A percentile compares a stretch with the other conserved stretches of the same genome.
phyloP scores from a whole-genome alignment of 345 rosid species.

The Sapria himalayana region DNA sequence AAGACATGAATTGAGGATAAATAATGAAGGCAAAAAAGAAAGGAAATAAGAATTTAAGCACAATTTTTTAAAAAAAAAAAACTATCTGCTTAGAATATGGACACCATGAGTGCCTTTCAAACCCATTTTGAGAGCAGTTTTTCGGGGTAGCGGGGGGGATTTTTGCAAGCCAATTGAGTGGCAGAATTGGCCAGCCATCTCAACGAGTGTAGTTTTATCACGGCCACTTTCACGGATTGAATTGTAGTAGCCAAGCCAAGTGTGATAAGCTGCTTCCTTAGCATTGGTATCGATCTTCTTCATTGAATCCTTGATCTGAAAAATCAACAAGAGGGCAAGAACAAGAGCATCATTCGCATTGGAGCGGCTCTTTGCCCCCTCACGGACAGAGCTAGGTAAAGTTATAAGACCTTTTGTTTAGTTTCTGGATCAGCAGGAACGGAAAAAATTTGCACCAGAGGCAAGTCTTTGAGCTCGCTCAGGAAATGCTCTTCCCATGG shows the following conservation, averaged over 20 bases:
- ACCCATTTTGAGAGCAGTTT: slow-evolving; percentile 89
- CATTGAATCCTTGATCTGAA: slow-evolving; percentile 51
- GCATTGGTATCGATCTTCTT: slow-evolving; percentile 49
- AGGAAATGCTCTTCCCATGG: slow-evolving; percentile 20
- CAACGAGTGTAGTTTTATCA: slow-evolving; percentile 70
- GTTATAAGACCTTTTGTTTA: slow-evolving; percentile 10
- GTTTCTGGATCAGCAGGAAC: slow-evolving; percentile 11
- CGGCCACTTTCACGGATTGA: slow-evolving; percentile 70
- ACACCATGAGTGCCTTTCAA: slow-evolving; percentile 66
- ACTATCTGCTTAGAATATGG: slow-evolving; percentile 24
- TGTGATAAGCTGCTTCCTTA: slow-evolving; percentile 91
- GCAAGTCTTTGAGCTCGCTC: slow-evolving; percentile 14
- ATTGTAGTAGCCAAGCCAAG: slow-evolving; percentile 90
- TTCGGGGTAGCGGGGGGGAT: slow-evolving; percentile 59
- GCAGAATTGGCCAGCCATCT: slow-evolving; percentile 53
- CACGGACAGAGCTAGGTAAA: no score
- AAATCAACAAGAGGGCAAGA: slow-evolving; percentile 5
- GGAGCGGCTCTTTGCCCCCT: no score
- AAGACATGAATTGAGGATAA: no score
- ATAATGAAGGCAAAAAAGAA: no score
- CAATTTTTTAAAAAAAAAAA: no score
- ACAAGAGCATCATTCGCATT: no score
- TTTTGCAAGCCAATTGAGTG: slow-evolving; percentile 61
- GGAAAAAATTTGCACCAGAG: slow-evolving; percentile 10
- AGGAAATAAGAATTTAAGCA: no score